Base-by-base conservation (phyloP, 1,139 yeast genomes). In the Martiniozyma asiatica region DNA sequence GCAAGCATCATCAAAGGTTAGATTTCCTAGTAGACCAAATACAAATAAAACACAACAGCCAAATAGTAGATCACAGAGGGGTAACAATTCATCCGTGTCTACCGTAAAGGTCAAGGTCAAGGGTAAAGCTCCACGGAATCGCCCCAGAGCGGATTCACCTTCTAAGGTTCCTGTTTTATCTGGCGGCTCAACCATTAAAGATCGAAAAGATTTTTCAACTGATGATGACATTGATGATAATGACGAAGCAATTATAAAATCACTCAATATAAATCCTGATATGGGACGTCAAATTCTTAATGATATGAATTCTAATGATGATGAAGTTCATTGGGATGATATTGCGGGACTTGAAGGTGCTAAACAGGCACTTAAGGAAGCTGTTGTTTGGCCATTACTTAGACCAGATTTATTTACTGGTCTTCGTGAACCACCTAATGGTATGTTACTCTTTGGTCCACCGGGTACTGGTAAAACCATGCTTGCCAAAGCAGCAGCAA, bases 381-480 rank as follows among this genome's bases (percentile, higher is more conserved):
- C 98, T 0, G 98, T 89, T 5, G 97, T 89, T 12, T 87, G 89
- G 53, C 98, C 98, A 20, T 87, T 89, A 51, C 59, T 89, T 41
- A 65, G 97, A 29, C 98, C 98, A 0, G 98, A 89, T 54, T 60
- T 89, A 38, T 89, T 89, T 48, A 69, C 75, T 30, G 98, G 98
- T 0, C 60, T 89, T 35, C 64, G 98, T 42, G 97, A 89, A 53
- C 98, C 98, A 1, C 94, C 94, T 0, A 61, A 95, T 41, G 98
- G 98, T 7, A 87, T 89, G 95, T 60, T 89, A 17, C 58, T 89
- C 20, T 89, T 89, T 60, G 98, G 98, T 0, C 98, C 98, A 1
- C 98, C 98, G 0, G 98, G 98, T 13, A 89, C 98, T 0, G 98
- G 98, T 39, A 89, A 89, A 46, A 89, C 98, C 0, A 89, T 89